Percentiles rank a stretch among this genome's conserved stretches.
These are phyloP conservation scores for Westerdykella sp. DNA, from an alignment of 2,329 filamentous ascomycete genomes.

Conservation along the genomic window DNA sequence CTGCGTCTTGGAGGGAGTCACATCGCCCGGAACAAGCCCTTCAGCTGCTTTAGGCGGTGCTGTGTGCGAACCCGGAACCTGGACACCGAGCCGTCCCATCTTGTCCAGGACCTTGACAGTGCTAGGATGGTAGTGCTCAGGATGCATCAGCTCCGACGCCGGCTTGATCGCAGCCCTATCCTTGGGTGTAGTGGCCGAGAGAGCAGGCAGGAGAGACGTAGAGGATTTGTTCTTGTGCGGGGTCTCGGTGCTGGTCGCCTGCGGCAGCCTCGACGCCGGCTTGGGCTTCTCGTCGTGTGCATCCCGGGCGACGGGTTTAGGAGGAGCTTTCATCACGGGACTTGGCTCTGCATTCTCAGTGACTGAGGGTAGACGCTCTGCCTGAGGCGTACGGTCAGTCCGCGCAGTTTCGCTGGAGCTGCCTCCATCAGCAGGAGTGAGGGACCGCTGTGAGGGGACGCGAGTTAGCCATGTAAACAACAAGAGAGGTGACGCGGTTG, in stretches of 20 bases:
- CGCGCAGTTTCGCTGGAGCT: constrained; percentile 24
- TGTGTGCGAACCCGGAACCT: constrained; percentile 54
- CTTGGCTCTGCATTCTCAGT: constrained; percentile 11
- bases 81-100: constrained; percentile 75
- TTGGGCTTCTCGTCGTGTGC: constrained; percentile 5
- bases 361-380: constrained; percentile 15
- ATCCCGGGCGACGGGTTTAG: constrained; percentile 11
- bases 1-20: constrained; percentile 58
- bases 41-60: constrained; percentile 39
- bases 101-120: constrained; percentile 74
- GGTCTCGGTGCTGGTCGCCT: constrained; percentile 6
- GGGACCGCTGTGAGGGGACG: constrained; percentile 19
- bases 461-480: constrained; percentile 27
- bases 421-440: constrained; percentile 15
- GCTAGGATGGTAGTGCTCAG: constrained; percentile 68
- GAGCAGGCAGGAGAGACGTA: constrained; percentile 13
- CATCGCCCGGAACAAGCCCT: constrained; percentile 43
- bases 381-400: constrained; percentile 9
- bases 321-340: constrained; percentile 14
- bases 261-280: constrained; percentile 21
- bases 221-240: constrained; percentile 20
- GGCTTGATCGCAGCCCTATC: constrained; percentile 63
- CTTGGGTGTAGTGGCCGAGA: constrained; percentile 46
- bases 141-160: constrained; percentile 80
- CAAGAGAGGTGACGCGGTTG: constrained; percentile 2